Base-by-base conservation (phyloP, 148 eudicot species). In the Selenicereus undatus region DNA sequence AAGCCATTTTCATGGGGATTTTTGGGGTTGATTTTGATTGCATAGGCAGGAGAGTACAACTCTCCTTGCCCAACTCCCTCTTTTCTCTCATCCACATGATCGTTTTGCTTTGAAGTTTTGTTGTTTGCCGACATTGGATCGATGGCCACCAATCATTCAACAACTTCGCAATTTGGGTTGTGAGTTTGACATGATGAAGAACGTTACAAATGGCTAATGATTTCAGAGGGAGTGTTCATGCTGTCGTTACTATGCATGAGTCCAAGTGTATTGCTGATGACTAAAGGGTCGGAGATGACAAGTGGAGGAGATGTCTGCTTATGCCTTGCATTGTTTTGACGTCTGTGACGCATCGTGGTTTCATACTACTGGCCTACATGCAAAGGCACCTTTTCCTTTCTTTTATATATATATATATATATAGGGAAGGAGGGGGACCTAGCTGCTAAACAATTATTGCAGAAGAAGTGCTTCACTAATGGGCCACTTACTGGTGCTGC, bases 1-100 rank as follows among this genome's bases (percentile, higher is more conserved):
- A 32, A 14, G 6, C 2, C 1, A 42, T 5, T 27, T 74, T 68
- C 22, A 20, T n/a, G 32, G 35, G 43, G 24, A 43, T 62, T 20
- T 52, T 39, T 26, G 14, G 84, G 45, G 72, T 77, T 42, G 58
- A 82, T 78, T 64, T 82, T 78, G 51, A 82, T 50, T 50, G 81
- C 85, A 74, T 82, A 29, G 78, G 78, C 56, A 73, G 64, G 83
- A 76, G 79, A 81, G 75, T 81, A 81, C 2, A 81, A 52, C 8
- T 81, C 75, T 17, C 79, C 79, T 52, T 52, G 83, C 65, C 74
- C 80, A 18, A 26, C 71, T 77, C 12, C 73, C 2, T 82, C 84
- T 78, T 82, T 11, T 6, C 27, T 48, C 9, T 82, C 65, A 50
- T 78, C 85, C 81, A 82, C 66, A 78, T 30, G 24, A n/a, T 8